Base-by-base conservation (phyloP, 805 yeast species). In the Candida palmyrensis region DNA sequence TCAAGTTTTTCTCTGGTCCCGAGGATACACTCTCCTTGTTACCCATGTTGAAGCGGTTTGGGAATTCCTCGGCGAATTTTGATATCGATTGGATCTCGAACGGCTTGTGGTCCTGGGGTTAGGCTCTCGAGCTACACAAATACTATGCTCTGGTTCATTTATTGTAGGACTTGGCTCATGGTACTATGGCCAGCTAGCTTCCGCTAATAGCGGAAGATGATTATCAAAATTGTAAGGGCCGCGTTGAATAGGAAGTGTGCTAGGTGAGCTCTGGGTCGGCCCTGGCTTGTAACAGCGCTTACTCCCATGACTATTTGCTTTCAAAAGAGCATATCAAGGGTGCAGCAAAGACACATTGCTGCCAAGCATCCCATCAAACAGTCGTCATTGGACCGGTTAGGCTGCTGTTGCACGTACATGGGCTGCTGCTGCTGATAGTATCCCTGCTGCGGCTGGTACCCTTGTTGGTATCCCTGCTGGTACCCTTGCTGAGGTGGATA, bases 311-410 rank as follows among this genome's bases (percentile, higher is more conserved):
- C n/a, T n/a, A n/a, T n/a, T n/a, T n/a, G n/a, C n/a, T n/a, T 13
- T 19, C 40, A 49, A 29, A 49, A 54, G 18, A 55, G 32, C 40
- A 48, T 49, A 41, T 55, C 61, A 30, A 54, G 49, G 10, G 61
- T 54, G 48, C 70, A 66, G 43, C 72, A 66, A 30, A 66, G 38
- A 57, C 61, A 55, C 29, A 65, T 41, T 2, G 70, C 70, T 12
- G 59, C 71, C 42, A 62, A 55, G 44, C 71, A 65, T 11, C 55
- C 68, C 51, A 59, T 60, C 42, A 66, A 58, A 42, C 68, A 62
- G 10, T 50, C 45, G 17, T 44, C 51, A 23, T 54, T 54, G 22
- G 43, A 38, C 18, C 49, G 36, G 3, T 44, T 36, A 14, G 39
- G 39, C 36, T 61, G 62, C 38, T 65, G 71, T 45, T 65, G 71